Evolutionary conservation across 2,329 filamentous ascomycete genomes (phyloP), one percentile per base, ranked within the genome.

Genomic region (Alternaria sp.): DNA sequence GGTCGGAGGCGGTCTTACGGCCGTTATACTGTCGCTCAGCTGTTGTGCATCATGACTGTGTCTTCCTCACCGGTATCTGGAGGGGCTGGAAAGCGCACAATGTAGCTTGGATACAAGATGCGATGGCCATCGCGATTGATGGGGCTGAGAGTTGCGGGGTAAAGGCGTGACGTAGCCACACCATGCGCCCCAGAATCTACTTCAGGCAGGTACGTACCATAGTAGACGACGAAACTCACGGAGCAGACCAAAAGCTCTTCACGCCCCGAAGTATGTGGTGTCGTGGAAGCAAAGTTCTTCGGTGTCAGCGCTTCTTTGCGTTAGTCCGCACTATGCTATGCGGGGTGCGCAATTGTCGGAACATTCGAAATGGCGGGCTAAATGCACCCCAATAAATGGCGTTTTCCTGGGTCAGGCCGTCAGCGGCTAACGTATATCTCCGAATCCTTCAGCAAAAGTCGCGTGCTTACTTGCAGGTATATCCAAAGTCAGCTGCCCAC

Each of bases 311-410:
- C 62, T 47, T 18, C 34, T 55, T 30, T 32, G 12, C 51, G 59
- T 48, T 62, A 62, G 63, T 46, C 8, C 42, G 18, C 34, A 30
- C 46, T 44, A 30, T 32, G 54, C 59, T 52, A 60, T 66, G 66
- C 61, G 61, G 65, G 60, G 32, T 57, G 65, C 55, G 34, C 20
- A 34, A 53, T 58, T 62, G 65, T 56, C 52, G 57, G 62, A 62
- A 62, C 61, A 63, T 43, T 42, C 30, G 43, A 28, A 36, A 28
- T 49, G 51, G 36, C 46, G 34, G 57, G 58, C 55, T 64, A 51
- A 63, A 60, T 52, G 55, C 42, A 57, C 46, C 46, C 51, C 30
- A 47, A 52, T 22, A 22, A 30, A 22, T 41, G 42, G 22, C 22
- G 28, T 36, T 32, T 41, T 30, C 51, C 26, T 48, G 20, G 20